Evolutionary conservation across 805 yeast genomes (phyloP).

Genomic region (Kluyveromyces lactis): DNA sequence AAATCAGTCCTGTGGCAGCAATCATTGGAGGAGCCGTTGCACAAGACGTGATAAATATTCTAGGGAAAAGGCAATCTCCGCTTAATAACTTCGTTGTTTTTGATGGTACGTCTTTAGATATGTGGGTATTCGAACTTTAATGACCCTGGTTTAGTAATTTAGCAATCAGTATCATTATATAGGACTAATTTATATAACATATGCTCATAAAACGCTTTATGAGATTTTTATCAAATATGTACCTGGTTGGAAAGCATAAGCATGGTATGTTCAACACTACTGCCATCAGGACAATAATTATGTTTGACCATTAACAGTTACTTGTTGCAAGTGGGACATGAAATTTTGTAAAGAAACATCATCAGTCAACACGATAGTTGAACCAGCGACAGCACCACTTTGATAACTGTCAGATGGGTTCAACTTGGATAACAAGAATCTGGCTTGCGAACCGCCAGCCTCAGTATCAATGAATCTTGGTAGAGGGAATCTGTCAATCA

Average conservation of each 20-base stretch:
- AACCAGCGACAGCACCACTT: conserved; percentile 39
- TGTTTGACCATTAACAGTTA: conserved; percentile 56
- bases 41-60: conserved; percentile 80
- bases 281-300: conserved; percentile 6
- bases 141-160: background rate
- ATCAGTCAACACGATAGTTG: conserved; percentile 87
- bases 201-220: no score
- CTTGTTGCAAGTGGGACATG: conserved; percentile 88
- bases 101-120: conserved; percentile 62
- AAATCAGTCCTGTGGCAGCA: conserved; percentile 78
- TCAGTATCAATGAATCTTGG: conserved; percentile 97
- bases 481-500: conserved; percentile 91
- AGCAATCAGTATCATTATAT: background rate
- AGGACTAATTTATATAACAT: conserved; percentile 1
- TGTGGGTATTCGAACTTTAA: conserved; percentile 58
- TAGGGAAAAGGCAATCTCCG: conserved; percentile 71
- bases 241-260: no score
- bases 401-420: conserved; percentile 87
- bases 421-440: conserved; percentile 89
- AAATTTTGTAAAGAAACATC: conserved; percentile 92
- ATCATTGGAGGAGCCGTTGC: conserved; percentile 83
- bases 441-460: conserved; percentile 97
- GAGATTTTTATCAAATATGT: no score
- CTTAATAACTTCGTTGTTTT: conserved; percentile 71
- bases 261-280: no score